Evolutionary conservation across 345 rosid species (phyloP).

Genomic region (Nephelium lappaceum): DNA sequence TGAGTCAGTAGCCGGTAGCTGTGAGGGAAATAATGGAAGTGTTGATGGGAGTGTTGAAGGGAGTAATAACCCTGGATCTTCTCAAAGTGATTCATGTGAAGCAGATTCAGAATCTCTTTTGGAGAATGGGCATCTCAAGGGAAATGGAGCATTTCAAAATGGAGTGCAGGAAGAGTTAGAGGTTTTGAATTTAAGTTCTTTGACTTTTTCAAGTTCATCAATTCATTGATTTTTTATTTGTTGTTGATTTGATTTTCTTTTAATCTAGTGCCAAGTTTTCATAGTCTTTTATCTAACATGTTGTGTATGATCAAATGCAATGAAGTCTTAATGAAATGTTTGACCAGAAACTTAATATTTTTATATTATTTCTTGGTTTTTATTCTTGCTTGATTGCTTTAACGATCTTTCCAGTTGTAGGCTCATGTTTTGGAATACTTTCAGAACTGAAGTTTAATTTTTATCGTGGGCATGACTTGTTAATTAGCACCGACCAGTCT

Average conservation of each 20-base stretch:
- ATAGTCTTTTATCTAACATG: neutral
- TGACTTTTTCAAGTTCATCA: slow-evolving; percentile 11
- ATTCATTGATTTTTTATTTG: neutral
- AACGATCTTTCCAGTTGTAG: slow-evolving; percentile 15
- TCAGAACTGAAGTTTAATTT: neutral
- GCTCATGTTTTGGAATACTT: neutral
- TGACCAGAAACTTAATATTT: neutral
- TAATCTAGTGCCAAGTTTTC: neutral
- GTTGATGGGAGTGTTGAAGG: slow-evolving; percentile 45
- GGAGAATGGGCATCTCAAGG: slow-evolving; percentile 28
- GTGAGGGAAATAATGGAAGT: slow-evolving; percentile 43
- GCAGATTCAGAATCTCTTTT: slow-evolving; percentile 39
- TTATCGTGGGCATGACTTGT: slow-evolving; percentile 3
- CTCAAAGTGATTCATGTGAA: slow-evolving; percentile 49
- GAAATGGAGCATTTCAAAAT: slow-evolving; percentile 23
- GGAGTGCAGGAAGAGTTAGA: slow-evolving; percentile 40
- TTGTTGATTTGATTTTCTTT: neutral
- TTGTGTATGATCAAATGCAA: slow-evolving; percentile 1
- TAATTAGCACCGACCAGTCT: slow-evolving; percentile 5
- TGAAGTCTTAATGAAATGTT: neutral
- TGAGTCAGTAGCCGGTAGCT: slow-evolving; percentile 39
- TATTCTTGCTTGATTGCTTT: neutral
- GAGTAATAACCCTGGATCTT: slow-evolving; percentile 35
- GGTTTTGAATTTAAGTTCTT: slow-evolving; percentile 49
- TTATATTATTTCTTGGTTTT: neutral